Conservation (phyloP, 495 filamentous ascomycete species). For the Xylaria bambusicola region DNA sequence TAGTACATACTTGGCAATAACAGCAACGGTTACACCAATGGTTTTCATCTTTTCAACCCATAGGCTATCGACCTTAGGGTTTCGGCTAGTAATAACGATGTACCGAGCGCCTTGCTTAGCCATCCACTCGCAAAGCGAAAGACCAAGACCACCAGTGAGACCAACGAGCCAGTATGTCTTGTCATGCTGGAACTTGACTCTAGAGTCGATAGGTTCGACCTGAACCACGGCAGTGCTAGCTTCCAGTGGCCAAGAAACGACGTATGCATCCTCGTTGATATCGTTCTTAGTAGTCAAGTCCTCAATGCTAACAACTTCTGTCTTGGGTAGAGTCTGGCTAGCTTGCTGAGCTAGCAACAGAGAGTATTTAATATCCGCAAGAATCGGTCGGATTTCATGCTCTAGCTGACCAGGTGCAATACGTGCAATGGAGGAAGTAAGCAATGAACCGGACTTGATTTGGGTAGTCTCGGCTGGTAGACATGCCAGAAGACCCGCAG, state of each 20-base stretch:
- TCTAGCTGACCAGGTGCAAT: too few relatives aligned
- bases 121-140: conserved; percentile 59
- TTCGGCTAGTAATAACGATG: conserved; percentile 55
- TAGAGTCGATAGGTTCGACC: background rate
- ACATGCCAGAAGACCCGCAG: background rate
- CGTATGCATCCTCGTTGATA: too few relatives aligned
- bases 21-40: conserved; percentile 18
- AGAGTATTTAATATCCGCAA: background rate
- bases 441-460: background rate
- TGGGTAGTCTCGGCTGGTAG: background rate
- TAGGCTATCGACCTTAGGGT: conserved; percentile 44
- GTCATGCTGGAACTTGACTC: conserved; percentile 23
- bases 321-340: background rate
- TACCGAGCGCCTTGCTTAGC: conserved; percentile 48
- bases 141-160: conserved; percentile 50
- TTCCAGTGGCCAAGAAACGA: background rate
- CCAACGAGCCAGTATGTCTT: conserved; percentile 58
- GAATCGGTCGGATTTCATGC: too few relatives aligned
- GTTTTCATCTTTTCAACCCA: background rate
- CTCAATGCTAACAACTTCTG: background rate
- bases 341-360: background rate
- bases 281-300: too few relatives aligned
- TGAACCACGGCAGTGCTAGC: background rate
- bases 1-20: conserved; percentile 41
- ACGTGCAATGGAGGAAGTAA: background rate